phyloP scores from a whole-genome alignment of 2,329 filamentous ascomycete genomes.

The Rugonectria rugulosa region DNA sequence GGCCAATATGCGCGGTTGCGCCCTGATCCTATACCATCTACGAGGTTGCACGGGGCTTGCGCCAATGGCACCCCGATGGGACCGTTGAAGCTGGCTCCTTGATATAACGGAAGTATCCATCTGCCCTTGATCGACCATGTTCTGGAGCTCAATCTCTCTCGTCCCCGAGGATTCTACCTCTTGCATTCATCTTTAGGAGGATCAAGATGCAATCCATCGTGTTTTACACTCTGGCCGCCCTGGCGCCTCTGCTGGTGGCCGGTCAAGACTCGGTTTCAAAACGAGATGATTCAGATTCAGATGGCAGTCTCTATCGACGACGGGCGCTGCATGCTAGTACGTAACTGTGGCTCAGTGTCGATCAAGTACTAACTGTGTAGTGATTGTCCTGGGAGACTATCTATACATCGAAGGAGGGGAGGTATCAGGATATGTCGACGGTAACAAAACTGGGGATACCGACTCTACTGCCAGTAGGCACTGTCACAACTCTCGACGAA shows the following conservation, averaged over 20 bases:
- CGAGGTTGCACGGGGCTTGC: background rate
- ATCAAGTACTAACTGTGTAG: background rate
- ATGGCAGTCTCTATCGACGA: background rate
- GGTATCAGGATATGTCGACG: background rate
- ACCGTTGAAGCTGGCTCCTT: background rate
- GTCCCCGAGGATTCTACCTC: background rate
- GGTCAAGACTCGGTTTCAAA: background rate
- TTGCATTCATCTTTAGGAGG: background rate
- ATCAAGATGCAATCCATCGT: background rate
- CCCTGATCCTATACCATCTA: background rate
- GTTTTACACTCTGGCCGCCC: background rate
- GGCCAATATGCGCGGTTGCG: background rate
- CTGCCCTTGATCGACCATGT: background rate
- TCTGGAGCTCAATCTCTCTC: background rate
- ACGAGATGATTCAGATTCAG: background rate
- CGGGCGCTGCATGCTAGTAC: conserved; percentile 8
- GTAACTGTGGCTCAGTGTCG: background rate
- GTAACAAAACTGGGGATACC: background rate
- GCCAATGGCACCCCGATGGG: background rate
- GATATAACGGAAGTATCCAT: background rate
- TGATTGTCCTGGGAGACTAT: conserved; percentile 1
- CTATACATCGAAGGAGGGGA: conserved; percentile 16
- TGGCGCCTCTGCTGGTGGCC: conserved; percentile 1
- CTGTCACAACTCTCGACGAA: background rate
- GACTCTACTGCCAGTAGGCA: background rate